Evolutionary conservation across 1,284 basidiomycete species (phyloP).

Genomic region (Omphalotus olearius): DNA sequence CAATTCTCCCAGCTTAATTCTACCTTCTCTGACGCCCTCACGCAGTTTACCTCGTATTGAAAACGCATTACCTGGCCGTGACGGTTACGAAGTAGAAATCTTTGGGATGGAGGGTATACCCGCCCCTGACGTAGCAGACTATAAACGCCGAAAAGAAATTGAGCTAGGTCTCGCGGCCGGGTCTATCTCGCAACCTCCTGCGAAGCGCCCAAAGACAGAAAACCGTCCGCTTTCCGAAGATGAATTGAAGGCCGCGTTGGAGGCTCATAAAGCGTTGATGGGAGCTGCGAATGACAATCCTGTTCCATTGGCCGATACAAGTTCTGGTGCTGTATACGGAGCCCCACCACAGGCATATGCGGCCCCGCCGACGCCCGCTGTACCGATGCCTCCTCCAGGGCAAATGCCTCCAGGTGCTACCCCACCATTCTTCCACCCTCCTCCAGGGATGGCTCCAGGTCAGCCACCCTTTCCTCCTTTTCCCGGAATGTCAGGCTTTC

Average conservation of each 20-base stretch:
- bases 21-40: slow-evolving; percentile 15
- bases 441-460: slow-evolving; percentile 27
- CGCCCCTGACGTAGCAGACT: slow-evolving; percentile 89
- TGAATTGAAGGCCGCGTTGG: slow-evolving; percentile 81
- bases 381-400: slow-evolving; percentile 39
- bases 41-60: slow-evolving; percentile 79
- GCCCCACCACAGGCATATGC: slow-evolving; percentile 66
- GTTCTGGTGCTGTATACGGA: slow-evolving; percentile 57
- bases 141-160: slow-evolving; percentile 90
- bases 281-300: slow-evolving; percentile 50
- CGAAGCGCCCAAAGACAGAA: slow-evolving; percentile 82
- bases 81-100: slow-evolving; percentile 98
- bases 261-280: slow-evolving; percentile 92
- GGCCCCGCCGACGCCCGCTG: slow-evolving; percentile 45
- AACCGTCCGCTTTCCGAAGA: slow-evolving; percentile 80
- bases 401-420: slow-evolving; percentile 41
- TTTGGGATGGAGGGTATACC: slow-evolving; percentile 99
- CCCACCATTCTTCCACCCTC: slow-evolving; percentile 22
- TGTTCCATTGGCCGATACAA: slow-evolving; percentile 30
- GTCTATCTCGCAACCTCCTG: slow-evolving; percentile 70
- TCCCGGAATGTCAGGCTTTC: slow-evolving; percentile 21
- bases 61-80: slow-evolving; percentile 93
- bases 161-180: slow-evolving; percentile 84
- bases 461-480: slow-evolving; percentile 25
- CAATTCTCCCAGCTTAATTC: slow-evolving; percentile 11